Evolutionary conservation across 257 asterid genomes (phyloP).

Genomic region (Catharanthus roseus): DNA sequence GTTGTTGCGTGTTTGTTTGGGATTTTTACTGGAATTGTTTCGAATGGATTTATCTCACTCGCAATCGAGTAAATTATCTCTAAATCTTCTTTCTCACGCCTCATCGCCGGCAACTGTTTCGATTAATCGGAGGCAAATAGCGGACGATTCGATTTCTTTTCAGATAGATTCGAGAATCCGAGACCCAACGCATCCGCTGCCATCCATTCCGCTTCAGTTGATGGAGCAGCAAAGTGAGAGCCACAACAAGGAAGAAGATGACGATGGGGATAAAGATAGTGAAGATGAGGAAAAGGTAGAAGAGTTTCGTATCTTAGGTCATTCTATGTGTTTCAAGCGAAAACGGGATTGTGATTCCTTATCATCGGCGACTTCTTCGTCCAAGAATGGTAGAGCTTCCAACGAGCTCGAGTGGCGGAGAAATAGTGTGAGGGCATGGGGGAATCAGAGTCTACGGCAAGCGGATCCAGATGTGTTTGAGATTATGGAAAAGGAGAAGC

Average conservation of each 20-base stretch:
- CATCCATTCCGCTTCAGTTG: slow-evolving; percentile 60
- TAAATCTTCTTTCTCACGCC: slow-evolving; percentile 60
- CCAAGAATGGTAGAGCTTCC: slow-evolving; percentile 30
- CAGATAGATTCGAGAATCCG: slow-evolving; percentile 54
- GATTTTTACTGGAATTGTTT: neutral
- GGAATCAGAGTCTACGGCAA: slow-evolving; percentile 54
- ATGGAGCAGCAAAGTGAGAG: slow-evolving; percentile 41
- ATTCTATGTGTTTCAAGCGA: slow-evolving; percentile 35
- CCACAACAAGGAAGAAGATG: slow-evolving; percentile 3
- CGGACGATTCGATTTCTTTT: slow-evolving; percentile 50
- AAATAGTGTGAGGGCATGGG: slow-evolving; percentile 69
- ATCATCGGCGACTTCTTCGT: slow-evolving; percentile 27
- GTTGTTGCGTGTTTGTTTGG: neutral
- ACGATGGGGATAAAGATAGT: slow-evolving; percentile 6
- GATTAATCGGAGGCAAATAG: slow-evolving; percentile 30
- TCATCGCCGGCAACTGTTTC: slow-evolving; percentile 24
- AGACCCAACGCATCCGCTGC: slow-evolving; percentile 32
- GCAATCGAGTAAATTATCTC: slow-evolving; percentile 33
- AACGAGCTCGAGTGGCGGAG: slow-evolving; percentile 49
- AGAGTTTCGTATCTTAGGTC: slow-evolving; percentile 39
- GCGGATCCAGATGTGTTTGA: slow-evolving; percentile 69
- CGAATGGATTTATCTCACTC: slow-evolving; percentile 12
- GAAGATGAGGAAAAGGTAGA: slow-evolving; percentile 24
- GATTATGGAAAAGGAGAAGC: slow-evolving; percentile 82
- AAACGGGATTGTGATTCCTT: slow-evolving; percentile 22